These are phyloP conservation scores for Aphelidium insulamus DNA, from an alignment of 371 early-diverging fungal genomes.

Conservation along the genomic window DNA sequence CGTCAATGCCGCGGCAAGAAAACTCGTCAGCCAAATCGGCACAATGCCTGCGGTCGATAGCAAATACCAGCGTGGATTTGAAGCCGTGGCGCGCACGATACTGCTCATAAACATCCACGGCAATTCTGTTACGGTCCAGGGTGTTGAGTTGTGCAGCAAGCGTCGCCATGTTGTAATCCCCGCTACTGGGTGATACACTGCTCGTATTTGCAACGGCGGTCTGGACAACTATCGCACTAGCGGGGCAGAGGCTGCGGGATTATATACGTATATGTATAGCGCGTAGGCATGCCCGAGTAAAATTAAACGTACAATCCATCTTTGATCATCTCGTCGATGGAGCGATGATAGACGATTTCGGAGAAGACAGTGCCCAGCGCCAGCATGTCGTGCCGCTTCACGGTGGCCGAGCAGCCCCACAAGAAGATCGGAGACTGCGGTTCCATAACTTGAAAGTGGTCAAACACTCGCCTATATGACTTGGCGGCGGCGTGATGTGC, in stretches of 20 bases:
- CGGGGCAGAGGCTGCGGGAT: too few relatives aligned
- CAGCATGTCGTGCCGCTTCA: constrained; percentile 60
- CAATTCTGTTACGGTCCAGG: too few relatives aligned
- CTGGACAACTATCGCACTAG: too few relatives aligned
- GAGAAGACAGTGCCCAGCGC: constrained; percentile 43
- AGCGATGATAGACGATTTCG: constrained; percentile 43
- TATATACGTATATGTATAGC: too few relatives aligned
- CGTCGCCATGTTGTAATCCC: too few relatives aligned
- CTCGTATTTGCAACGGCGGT: too few relatives aligned
- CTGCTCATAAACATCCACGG: too few relatives aligned
- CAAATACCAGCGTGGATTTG: constrained; percentile 60
- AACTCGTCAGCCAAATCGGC: constrained; percentile 30
- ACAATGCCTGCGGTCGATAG: constrained; percentile 56
- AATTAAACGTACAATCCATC: constrained; percentile 29
- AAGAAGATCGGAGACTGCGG: constrained; percentile 27
- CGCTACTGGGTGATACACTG: too few relatives aligned
- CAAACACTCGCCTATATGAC: constrained; percentile 41
- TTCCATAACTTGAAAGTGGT: constrained; percentile 32
- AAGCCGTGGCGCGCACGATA: too few relatives aligned
- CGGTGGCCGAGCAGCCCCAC: constrained; percentile 88
- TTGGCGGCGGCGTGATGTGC: constrained; percentile 77
- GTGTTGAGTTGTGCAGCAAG: too few relatives aligned
- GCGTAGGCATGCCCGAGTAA: too few relatives aligned
- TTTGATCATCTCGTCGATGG: constrained; percentile 56
- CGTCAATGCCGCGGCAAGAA: constrained; percentile 24